Base-by-base conservation (phyloP, 1,284 basidiomycete genomes). In the Ceratorhiza oryzae-sativae region DNA sequence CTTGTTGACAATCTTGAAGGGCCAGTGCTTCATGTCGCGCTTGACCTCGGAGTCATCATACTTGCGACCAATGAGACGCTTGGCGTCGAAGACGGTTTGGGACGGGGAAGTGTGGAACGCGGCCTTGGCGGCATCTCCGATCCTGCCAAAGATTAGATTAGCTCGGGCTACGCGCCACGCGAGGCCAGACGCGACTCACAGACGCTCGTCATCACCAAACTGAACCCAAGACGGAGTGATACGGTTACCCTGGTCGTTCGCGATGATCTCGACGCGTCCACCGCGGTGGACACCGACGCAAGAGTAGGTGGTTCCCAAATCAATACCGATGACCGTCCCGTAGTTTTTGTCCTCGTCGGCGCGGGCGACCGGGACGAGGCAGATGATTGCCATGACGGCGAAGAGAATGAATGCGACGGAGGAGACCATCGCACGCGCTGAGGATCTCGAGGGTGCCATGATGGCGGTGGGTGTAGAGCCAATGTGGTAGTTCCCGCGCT, bases 51-150 rank as follows among this genome's bases (percentile, higher is more conserved):
- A 81, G 78, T 96, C 93, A 71, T 90, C 87, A 77, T 89, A 87
- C 80, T 92, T 93, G 79, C 93, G 93, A 77, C 93, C 92, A 80
- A 98, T 97, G 75, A 98, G 88, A 84, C 96, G 95, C 82, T 98
- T 98, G 74, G 95, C 95, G 82, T 98, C 96, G 79, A 98, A 98
- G 77, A 97, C 91, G 10, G 96, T 98, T 84, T 98, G 98, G 80
- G 89, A 83, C 27, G 96, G 95, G 84, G 97, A 97, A 18, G 88
- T 85, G 79, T 90, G 88, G 83, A 85, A 91, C 0, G 89, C 90
- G 76, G 93, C 93, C 81, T 92, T 93, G 48, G 91, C 91, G 63
- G 85, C 83, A 80, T 93, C 91, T 77, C 90, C 91, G 74, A 93
- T 87, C 10, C 59, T 67, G 49, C 9, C n/a, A 25, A 36, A 25